Percentiles rank a stretch among this genome's conserved stretches.
These are phyloP conservation scores for Fragaria vesca DNA, from an alignment of 306 rosid genomes.

Conservation along the genomic window DNA sequence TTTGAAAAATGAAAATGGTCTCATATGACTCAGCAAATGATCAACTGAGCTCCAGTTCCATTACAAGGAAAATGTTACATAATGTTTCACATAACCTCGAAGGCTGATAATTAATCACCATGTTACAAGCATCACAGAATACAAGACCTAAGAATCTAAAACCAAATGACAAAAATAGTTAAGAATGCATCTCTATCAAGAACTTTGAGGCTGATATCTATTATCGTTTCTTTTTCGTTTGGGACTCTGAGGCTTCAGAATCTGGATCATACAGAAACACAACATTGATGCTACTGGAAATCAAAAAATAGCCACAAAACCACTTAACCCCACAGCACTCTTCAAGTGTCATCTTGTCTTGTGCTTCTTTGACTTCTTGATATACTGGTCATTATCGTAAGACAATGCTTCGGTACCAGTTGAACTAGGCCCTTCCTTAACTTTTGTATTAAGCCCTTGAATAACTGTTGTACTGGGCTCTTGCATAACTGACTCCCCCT, in stretches of 20 bases:
- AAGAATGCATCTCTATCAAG: not conserved
- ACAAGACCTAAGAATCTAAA: not conserved
- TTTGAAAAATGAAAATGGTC: not conserved
- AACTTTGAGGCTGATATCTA: not conserved
- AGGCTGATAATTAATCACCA: not conserved
- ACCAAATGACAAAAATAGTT: not conserved
- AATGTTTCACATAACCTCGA: not conserved
- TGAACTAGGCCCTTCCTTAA: constrained; percentile 11
- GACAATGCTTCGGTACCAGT: not conserved
- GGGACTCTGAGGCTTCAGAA: not conserved
- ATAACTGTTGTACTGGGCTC: not conserved
- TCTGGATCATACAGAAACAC: not conserved
- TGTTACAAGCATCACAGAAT: not conserved
- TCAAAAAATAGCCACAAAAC: not conserved
- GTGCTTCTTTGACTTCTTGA: constrained; percentile 21
- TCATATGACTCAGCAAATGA: not conserved
- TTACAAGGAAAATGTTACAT: not conserved
- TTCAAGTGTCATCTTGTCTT: not conserved
- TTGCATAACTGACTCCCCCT: constrained; percentile 30
- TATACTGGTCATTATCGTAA: not conserved
- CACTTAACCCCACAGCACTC: not conserved
- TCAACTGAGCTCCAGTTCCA: not conserved
- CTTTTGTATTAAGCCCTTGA: not conserved
- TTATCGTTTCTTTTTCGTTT: not conserved
- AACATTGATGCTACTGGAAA: constrained; percentile 6